Evolutionary conservation across 129 eudicot genomes (phyloP), one percentile per base, ranked within the genome.

Genomic region (Ambrosia trifida): DNA sequence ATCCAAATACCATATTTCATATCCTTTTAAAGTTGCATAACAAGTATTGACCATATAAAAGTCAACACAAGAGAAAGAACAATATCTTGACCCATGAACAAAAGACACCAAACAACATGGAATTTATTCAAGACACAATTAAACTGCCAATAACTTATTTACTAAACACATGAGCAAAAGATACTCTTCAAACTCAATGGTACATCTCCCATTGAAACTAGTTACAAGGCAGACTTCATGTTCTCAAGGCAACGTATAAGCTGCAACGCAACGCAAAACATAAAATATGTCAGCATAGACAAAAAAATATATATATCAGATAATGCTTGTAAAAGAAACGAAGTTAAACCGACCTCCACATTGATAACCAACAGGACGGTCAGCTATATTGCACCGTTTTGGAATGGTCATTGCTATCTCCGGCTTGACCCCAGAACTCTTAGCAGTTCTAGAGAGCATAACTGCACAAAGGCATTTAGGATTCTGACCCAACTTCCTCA

Each of bases 381-480:
- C 74, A 64, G 78, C 83, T n/a, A 92, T 66, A 72, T 89, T 87
- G 90, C 98, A 92, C 38, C 98, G 95, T 71, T 92, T 89, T 16
- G 98, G 98, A 70, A 92, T 89, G 61, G 84, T 81, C 64, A 92
- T 43, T 67, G 96, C 95, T 28, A 83, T 36, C 64, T 75, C 95
- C 0, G 95, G 90, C 46, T 89, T 87, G 28, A 81, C 83, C 0
- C 98, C 98, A 6, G 91, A 74, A 41, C 77, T 87, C 72, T 80
- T 85, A 6, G 95, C 96, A 16, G 95, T 87, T 14, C 83, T 72
- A 8, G 98, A 92, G 16, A 89, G 86, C 96, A 92, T 86, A 51
- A 89, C 96, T 10, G 98, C 98, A 74, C 98, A 92, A 13, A 92
- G 86, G 64, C 98, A 92, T 53, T 60, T 72, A 3, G 98, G 98